These are phyloP conservation scores for Hordeum pubiflorum DNA, from an alignment of 202 grass and related monocot genomes.

Conservation along the genomic window DNA sequence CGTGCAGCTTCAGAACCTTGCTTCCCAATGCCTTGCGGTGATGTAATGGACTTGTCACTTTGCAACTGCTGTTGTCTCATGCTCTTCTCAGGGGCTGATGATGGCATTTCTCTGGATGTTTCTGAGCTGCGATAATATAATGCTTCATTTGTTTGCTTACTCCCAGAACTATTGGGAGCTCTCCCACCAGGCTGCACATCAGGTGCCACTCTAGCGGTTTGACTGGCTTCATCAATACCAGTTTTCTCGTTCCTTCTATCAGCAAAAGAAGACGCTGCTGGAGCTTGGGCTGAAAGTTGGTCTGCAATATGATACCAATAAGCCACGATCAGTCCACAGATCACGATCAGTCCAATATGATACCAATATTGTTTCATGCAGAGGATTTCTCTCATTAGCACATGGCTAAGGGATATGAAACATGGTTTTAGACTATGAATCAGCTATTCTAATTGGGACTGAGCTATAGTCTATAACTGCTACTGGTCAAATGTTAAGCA, in stretches of 20 bases:
- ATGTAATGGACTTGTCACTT: background rate
- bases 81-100: slow-evolving; percentile 9
- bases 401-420: background rate
- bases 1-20: slow-evolving; percentile 8
- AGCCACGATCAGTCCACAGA: background rate
- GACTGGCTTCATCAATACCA: slow-evolving; percentile 8
- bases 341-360: too few relatives aligned
- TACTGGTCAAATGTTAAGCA: background rate
- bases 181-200: background rate
- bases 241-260: slow-evolving; percentile 5
- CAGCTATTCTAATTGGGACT: background rate
- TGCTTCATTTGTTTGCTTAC: slow-evolving; percentile 1
- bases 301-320: background rate
- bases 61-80: slow-evolving; percentile 22
- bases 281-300: background rate
- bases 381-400: background rate
- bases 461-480: background rate
- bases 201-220: background rate
- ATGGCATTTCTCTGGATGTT: slow-evolving; percentile 16
- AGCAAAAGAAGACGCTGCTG: background rate
- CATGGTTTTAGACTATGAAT: background rate
- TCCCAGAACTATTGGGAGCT: slow-evolving; percentile 14
- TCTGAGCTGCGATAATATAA: background rate
- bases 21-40: slow-evolving; percentile 14
- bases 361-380: background rate